These are phyloP conservation scores for Pseudocercospora eumusae DNA, from an alignment of 2,329 filamentous ascomycete species.

Conservation along the genomic window DNA sequence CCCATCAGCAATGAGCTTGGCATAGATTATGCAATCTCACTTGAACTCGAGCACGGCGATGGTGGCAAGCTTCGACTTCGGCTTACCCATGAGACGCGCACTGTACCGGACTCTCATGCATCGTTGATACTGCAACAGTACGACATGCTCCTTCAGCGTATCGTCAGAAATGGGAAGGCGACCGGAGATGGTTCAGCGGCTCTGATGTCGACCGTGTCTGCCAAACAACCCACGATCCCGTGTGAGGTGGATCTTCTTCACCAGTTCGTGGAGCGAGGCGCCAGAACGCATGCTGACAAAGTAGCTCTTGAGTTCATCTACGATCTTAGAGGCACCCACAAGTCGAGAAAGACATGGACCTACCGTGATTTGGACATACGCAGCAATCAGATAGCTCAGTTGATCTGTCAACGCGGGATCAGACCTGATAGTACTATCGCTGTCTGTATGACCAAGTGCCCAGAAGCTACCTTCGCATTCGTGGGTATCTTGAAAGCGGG, in stretches of 20 bases:
- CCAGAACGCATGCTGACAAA: constrained; percentile 57
- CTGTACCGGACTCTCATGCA: constrained; percentile 71
- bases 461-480: constrained; percentile 80
- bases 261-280: constrained; percentile 71
- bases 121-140: constrained; percentile 68
- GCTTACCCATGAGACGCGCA: constrained; percentile 64
- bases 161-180: constrained; percentile 44
- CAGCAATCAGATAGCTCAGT: constrained; percentile 70
- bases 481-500: constrained; percentile 80
- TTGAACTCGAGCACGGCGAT: constrained; percentile 68
- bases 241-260: constrained; percentile 67
- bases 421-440: constrained; percentile 65
- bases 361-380: constrained; percentile 71
- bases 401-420: constrained; percentile 56
- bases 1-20: constrained; percentile 65
- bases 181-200: neutral
- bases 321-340: constrained; percentile 49
- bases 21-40: constrained; percentile 76
- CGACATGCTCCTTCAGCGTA: constrained; percentile 63
- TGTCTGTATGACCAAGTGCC: constrained; percentile 80
- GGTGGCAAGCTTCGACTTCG: constrained; percentile 59
- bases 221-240: constrained; percentile 59
- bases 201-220: constrained; percentile 62
- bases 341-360: constrained; percentile 64
- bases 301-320: constrained; percentile 70